Base-by-base conservation (phyloP, 495 filamentous ascomycete species). In the Massariosphaeria phaeospora region DNA sequence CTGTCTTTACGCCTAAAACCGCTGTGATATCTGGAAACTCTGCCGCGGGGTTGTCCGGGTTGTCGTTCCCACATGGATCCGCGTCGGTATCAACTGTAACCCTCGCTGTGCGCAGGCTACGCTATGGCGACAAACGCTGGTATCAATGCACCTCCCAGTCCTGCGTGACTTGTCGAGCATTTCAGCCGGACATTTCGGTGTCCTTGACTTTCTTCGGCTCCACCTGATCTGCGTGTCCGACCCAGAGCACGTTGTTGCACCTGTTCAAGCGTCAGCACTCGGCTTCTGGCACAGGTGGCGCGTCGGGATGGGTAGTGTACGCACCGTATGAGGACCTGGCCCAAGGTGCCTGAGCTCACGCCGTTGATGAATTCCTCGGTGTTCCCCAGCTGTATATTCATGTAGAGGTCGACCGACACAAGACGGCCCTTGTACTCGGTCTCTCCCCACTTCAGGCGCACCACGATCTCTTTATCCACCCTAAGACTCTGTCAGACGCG, bases 181-280 rank as follows among this genome's bases (percentile, higher is more conserved):
- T 34, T 76, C 74, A 85, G 54, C 75, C 82, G 27, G 79, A 75
- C 84, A 86, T 87, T 62, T 73, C 76, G 23, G 73, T 73, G 61
- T 86, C 82, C 30, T 63, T 68, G 41, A 72, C 65, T 23, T 71
- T 69, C 33, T 79, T 77, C 55, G 70, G 45, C 21, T 48, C 36
- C 5, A 59, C 78, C 68, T 74, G 77, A 50, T 83, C 82, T 24
- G 75, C 74, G 39, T 71, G 73, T 23, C 76, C 79, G 69, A 98
- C 90, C 84, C 88, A 98, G 40, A 98, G 78, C 25, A 98, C 93
- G 64, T 98, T 98, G 70, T 98, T 95, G 75, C 89, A 88, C 66
- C 86, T 91, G 61, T 17, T 64, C 13, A 10, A 13, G 18, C 10
- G n/a, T 61, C 17, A 61, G 52, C 46, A 13, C 29, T 31, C 33